Conservation (phyloP, 2,329 filamentous ascomycete genomes). For the Aspergillus quadricinctus region DNA sequence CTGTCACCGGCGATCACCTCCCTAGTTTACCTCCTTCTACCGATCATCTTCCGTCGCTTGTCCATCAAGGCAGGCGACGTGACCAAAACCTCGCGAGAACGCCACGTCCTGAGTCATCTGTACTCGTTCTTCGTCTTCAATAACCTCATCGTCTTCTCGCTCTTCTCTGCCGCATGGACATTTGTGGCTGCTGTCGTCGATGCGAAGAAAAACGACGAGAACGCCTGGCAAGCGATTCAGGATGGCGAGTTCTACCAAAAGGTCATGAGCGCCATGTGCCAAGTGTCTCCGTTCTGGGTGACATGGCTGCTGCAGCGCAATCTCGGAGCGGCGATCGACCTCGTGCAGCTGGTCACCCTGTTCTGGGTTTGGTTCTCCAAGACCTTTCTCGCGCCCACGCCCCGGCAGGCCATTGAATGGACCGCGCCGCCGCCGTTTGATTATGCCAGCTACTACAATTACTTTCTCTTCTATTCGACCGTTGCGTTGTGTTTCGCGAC, state of each 20-base stretch:
- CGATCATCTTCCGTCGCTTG: conserved; percentile 84
- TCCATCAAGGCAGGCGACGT: conserved; percentile 79
- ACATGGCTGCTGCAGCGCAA: conserved; percentile 91
- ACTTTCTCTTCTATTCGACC: conserved; percentile 91
- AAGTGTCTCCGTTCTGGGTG: conserved; percentile 87
- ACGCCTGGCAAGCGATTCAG: conserved; percentile 66
- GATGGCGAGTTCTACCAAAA: conserved; percentile 59
- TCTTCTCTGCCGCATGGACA: conserved; percentile 78
- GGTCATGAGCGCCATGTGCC: conserved; percentile 71
- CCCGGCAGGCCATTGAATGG: conserved; percentile 83
- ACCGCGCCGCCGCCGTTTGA: conserved; percentile 91
- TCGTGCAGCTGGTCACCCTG: conserved; percentile 82
- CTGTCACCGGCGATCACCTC: conserved; percentile 83
- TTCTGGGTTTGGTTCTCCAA: conserved; percentile 80
- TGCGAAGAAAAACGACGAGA: conserved; percentile 51
- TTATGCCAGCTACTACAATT: conserved; percentile 96
- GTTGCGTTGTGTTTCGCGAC: conserved; percentile 80
- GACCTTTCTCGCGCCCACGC: conserved; percentile 82
- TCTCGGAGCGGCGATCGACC: conserved; percentile 84
- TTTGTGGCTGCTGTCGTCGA: conserved; percentile 65
- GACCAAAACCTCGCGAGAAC: conserved; percentile 87
- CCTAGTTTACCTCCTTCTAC: conserved; percentile 78
- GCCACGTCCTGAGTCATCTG: conserved; percentile 84
- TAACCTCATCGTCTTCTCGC: conserved; percentile 88
- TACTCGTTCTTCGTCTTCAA: conserved; percentile 98